phyloP scores from a whole-genome alignment of 2,329 filamentous ascomycete genomes.

The Pestalotiopsis sp. region DNA sequence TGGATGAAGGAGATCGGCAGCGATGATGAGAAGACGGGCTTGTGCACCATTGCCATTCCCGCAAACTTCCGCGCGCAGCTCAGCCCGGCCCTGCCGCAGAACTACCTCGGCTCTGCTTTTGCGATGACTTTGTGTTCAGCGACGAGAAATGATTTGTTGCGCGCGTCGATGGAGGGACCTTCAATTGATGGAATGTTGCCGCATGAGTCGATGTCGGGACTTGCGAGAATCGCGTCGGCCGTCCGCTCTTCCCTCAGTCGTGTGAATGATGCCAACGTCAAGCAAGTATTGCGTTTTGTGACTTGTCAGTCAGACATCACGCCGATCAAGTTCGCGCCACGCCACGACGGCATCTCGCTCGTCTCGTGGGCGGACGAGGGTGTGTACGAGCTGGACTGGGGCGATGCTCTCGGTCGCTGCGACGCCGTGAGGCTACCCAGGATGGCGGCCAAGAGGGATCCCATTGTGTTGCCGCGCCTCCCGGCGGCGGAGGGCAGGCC shows the following conservation, averaged over 20 bases:
- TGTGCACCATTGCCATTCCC: slow-evolving; percentile 25
- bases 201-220: background rate
- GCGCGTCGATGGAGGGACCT: slow-evolving; percentile 8
- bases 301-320: slow-evolving; percentile 12
- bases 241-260: slow-evolving; percentile 20
- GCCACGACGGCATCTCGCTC: slow-evolving; percentile 24
- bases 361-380: slow-evolving; percentile 33
- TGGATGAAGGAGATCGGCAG: slow-evolving; percentile 14
- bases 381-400: slow-evolving; percentile 29
- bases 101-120: slow-evolving; percentile 31
- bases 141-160: slow-evolving; percentile 14
- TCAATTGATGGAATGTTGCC: background rate
- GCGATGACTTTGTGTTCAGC: slow-evolving; percentile 22
- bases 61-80: slow-evolving; percentile 28
- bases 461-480: slow-evolving; percentile 30
- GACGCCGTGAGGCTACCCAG: slow-evolving; percentile 27
- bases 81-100: slow-evolving; percentile 19
- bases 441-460: slow-evolving; percentile 21
- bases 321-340: slow-evolving; percentile 20
- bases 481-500: slow-evolving; percentile 10
- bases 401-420: slow-evolving; percentile 22
- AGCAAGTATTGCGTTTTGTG: slow-evolving; percentile 20
- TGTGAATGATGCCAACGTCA: slow-evolving; percentile 20
- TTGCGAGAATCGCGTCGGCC: slow-evolving; percentile 21
- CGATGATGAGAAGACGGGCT: background rate